Evolutionary conservation across 1,284 basidiomycete species (phyloP).

Genomic region (Marasmius oreades): DNA sequence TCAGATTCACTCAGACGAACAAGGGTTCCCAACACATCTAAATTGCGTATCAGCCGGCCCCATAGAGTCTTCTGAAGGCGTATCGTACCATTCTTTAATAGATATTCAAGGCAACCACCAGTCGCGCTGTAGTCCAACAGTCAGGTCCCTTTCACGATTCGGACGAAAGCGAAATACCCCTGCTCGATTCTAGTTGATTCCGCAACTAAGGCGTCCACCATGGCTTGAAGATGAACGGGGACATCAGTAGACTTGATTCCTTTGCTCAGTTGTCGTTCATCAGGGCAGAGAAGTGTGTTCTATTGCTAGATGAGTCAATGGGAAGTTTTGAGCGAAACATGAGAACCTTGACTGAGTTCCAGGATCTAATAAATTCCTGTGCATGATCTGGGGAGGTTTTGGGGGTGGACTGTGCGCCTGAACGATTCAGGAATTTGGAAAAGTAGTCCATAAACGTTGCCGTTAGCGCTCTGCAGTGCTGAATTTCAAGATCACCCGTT

Average conservation of each 20-base stretch:
- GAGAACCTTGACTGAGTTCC: constrained; percentile 65
- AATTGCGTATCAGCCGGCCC: constrained; percentile 8
- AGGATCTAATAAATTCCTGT: constrained; percentile 69
- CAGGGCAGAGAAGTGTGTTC: constrained; percentile 74
- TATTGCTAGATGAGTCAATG: constrained; percentile 26
- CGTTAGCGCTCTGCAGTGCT: neutral
- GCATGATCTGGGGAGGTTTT: constrained; percentile 62
- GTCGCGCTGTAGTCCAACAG: constrained; percentile 54
- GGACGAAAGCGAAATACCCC: constrained; percentile 56
- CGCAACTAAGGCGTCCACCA: constrained; percentile 85
- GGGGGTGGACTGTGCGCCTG: constrained; percentile 43
- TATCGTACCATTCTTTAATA: constrained; percentile 78
- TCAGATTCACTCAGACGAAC: constrained; percentile 83
- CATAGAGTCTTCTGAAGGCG: constrained; percentile 1
- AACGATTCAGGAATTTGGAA: constrained; percentile 67
- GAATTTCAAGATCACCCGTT: neutral
- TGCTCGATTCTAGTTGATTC: constrained; percentile 82
- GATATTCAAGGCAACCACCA: constrained; percentile 86
- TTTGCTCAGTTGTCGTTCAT: constrained; percentile 76
- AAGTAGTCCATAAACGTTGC: constrained; percentile 69
- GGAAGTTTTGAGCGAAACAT: neutral
- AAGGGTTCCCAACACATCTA: constrained; percentile 81
- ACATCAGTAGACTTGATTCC: constrained; percentile 85
- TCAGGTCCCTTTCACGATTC: constrained; percentile 1
- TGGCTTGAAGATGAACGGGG: constrained; percentile 71